Evolutionary conservation across 192 early-diverging fungal species (phyloP).

Genomic region (Diversispora eburnea): DNA sequence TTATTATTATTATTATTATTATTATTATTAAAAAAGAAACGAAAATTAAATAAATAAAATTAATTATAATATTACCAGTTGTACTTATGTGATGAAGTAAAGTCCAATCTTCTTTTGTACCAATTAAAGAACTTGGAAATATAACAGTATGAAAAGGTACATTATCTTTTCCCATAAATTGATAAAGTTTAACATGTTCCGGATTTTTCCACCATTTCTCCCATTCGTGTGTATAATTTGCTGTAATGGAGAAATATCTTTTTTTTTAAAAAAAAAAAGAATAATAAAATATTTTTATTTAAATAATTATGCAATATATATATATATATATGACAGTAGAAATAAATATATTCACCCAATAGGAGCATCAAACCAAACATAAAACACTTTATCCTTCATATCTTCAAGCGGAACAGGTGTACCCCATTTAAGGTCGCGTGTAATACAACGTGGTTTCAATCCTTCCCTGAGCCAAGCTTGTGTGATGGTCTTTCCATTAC

Average conservation of each 20-base stretch:
- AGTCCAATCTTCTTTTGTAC: conserved; percentile 88
- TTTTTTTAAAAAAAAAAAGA: background rate
- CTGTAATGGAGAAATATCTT: conserved; percentile 91
- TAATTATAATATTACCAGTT: conserved; percentile 59
- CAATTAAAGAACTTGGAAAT: conserved; percentile 88
- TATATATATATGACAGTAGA: background rate
- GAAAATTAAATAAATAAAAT: background rate
- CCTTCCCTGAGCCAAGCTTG: conserved; percentile 93
- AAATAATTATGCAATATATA: background rate
- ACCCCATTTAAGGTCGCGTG: conserved; percentile 98
- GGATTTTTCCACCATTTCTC: conserved; percentile 99
- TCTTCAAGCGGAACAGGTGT: conserved; percentile 84
- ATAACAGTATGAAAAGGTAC: conserved; percentile 98
- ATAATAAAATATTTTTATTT: too few relatives aligned
- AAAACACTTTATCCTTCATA: conserved; percentile 92
- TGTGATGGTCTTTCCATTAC: conserved; percentile 86
- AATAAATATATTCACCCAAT: conserved; percentile 57
- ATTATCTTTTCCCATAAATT: conserved; percentile 99
- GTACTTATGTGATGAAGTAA: conserved; percentile 87
- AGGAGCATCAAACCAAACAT: conserved; percentile 99
- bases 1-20: background rate
- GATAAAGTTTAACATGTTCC: conserved; percentile 89
- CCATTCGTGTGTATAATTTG: conserved; percentile 92
- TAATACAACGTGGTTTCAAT: conserved; percentile 90
- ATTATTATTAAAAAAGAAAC: conserved; percentile 1